Conservation (phyloP, 1,284 basidiomycete genomes). For the Boletus smithii region DNA sequence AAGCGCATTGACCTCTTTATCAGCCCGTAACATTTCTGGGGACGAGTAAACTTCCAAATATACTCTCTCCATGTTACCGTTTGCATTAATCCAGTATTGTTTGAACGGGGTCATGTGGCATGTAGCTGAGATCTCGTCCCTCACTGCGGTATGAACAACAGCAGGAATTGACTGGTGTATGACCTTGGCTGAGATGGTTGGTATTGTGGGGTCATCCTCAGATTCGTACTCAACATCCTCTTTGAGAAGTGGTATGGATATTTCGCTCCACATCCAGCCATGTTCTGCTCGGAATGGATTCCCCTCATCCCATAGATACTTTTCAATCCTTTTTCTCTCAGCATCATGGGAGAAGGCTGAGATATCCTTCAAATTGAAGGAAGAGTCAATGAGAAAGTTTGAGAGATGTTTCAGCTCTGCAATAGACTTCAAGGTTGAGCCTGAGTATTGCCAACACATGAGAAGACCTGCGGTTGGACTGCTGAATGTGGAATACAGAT, state of each 20-base stretch:
- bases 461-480: not conserved
- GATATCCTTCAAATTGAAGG: not conserved
- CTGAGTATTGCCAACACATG: not conserved
- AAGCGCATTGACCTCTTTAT: slow-evolving; percentile 16
- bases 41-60: slow-evolving; percentile 23
- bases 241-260: not conserved
- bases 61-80: not conserved
- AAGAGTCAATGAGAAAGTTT: not conserved
- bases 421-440: not conserved
- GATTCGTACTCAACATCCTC: not conserved
- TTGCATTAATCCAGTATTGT: slow-evolving; percentile 13
- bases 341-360: not conserved
- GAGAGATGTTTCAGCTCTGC: not conserved
- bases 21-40: slow-evolving; percentile 8
- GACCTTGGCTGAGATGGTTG: not conserved
- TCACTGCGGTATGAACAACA: not conserved
- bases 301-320: not conserved
- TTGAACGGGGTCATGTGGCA: slow-evolving; percentile 12
- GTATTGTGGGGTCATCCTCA: too few relatives aligned
- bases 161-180: not conserved
- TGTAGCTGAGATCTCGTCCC: not conserved
- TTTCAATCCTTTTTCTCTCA: not conserved
- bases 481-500: not conserved
- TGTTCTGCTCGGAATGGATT: not conserved
- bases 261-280: not conserved